Base-by-base conservation (phyloP, 2,329 filamentous ascomycete genomes). In the Trichoderma simmonsii region DNA sequence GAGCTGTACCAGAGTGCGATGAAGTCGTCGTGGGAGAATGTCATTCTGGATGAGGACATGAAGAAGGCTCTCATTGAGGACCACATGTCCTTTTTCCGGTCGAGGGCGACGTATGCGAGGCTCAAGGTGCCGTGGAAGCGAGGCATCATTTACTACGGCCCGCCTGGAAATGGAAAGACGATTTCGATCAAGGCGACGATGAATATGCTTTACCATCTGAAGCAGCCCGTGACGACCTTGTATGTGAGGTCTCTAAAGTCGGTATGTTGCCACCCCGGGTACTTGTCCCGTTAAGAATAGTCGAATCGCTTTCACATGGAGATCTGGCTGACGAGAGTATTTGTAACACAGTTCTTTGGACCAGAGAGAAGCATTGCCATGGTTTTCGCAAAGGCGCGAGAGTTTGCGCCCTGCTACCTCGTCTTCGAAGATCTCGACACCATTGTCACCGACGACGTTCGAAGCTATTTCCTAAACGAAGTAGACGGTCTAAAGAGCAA, bases 351-450 rank as follows among this genome's bases (percentile, higher is more conserved):
- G 77, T 90, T 79, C 71, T 77, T 75, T 9, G 90, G 90, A 0
- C 89, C 89, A 0, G 89, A 92, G 80, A 85, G 77, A 30, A 81
- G 84, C 24, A 86, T 91, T 71, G 79, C 81, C 26, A 71, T 80
- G 21, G 88, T 91, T 67, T 91, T 91, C 76, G 70, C 73, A 24
- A 88, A 88, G 73, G 91, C 91, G 0, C 83, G 91, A 26, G 82
- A 87, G 74, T 85, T 87, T 73, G 88, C 91, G 0, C 91, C 91
- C 0, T 93, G 90, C 81, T 87, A 92, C 73, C 85, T 93, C 4
- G 88, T 93, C 54, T 91, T 93, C 72, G 91, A 93, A 78, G 91
- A 93, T 74, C 85, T 93, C 6, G 91, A 93, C 78, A 89, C 87
- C 9, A 86, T 93, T 39, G 86, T 93, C 59, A 85, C 84, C 12